These are phyloP conservation scores for Russula ochroleuca DNA, from an alignment of 768 basidiomycete genomes.

Conservation along the genomic window DNA sequence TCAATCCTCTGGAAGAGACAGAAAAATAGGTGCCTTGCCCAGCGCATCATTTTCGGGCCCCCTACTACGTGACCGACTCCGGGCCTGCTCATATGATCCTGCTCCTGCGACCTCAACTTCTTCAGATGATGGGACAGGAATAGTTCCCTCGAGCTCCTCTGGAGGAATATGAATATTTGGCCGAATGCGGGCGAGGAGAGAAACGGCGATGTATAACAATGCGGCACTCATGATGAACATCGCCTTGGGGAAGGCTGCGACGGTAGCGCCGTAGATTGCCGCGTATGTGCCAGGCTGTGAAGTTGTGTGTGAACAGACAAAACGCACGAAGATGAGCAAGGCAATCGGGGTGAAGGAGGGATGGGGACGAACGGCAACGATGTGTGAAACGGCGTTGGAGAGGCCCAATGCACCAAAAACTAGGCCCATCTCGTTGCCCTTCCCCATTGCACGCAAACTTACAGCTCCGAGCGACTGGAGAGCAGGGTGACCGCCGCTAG, in stretches of 20 bases:
- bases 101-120: neutral
- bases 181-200: conserved; percentile 24
- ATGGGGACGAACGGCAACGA: conserved; percentile 22
- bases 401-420: conserved; percentile 28
- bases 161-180: conserved; percentile 24
- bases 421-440: conserved; percentile 26
- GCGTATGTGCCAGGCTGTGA: conserved; percentile 28
- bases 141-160: conserved; percentile 9
- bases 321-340: neutral
- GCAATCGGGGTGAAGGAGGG: neutral
- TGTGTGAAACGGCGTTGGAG: conserved; percentile 26
- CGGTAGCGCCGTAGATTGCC: conserved; percentile 24
- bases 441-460: conserved; percentile 28
- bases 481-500: conserved; percentile 27
- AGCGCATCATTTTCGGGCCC: neutral
- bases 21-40: neutral
- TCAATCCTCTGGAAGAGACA: conserved; percentile 19
- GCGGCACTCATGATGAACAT: conserved; percentile 25
- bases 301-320: no score
- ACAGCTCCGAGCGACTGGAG: conserved; percentile 28
- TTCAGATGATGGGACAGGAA: neutral
- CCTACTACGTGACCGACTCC: neutral
- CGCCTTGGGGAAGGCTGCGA: conserved; percentile 24
- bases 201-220: conserved; percentile 23
- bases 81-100: neutral